These are phyloP conservation scores for Fomitopsis schrenkii DNA, from an alignment of 1,284 basidiomycete genomes.

Conservation along the genomic window DNA sequence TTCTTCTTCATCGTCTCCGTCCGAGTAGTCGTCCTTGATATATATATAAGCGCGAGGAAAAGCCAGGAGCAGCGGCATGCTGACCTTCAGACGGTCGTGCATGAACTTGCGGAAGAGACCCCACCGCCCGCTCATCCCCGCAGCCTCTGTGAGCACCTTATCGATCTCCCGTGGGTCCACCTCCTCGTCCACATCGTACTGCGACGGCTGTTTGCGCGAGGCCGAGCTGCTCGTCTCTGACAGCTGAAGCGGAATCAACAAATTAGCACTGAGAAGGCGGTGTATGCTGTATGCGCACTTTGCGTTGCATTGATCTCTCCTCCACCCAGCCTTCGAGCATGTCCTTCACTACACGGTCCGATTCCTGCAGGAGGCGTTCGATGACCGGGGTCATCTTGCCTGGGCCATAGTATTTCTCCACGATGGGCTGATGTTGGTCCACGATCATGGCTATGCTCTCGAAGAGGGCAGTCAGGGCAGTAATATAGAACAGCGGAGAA, in stretches of 20 bases:
- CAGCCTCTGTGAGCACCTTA: slow-evolving; percentile 80
- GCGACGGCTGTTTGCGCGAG: slow-evolving; percentile 33
- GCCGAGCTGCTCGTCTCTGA: slow-evolving; percentile 22
- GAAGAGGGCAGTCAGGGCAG: slow-evolving; percentile 84
- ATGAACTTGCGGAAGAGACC: slow-evolving; percentile 88
- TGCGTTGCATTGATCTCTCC: slow-evolving; percentile 72
- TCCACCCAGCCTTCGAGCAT: slow-evolving; percentile 89
- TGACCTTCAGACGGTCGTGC: slow-evolving; percentile 62
- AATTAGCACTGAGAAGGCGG: neutral
- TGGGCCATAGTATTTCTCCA: slow-evolving; percentile 94
- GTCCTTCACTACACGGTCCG: slow-evolving; percentile 77
- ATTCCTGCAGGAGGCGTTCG: slow-evolving; percentile 76
- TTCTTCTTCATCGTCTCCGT: slow-evolving; percentile 12
- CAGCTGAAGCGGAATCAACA: slow-evolving; percentile 20
- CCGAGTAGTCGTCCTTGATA: slow-evolving; percentile 14
- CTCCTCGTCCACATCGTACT: slow-evolving; percentile 54
- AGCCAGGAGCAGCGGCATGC: neutral
- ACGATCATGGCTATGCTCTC: slow-evolving; percentile 96
- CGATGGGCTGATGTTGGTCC: slow-evolving; percentile 95
- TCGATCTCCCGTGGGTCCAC: slow-evolving; percentile 91
- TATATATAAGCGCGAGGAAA: neutral
- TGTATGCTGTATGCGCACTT: slow-evolving; percentile 37
- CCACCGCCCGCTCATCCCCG: slow-evolving; percentile 91
- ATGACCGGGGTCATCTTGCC: slow-evolving; percentile 86
- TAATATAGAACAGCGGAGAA: slow-evolving; percentile 86